Percentiles rank a stretch among this genome's conserved stretches.
Conservation (phyloP, 371 early-diverging fungal genomes). For the Lichtheimia ornata region DNA sequence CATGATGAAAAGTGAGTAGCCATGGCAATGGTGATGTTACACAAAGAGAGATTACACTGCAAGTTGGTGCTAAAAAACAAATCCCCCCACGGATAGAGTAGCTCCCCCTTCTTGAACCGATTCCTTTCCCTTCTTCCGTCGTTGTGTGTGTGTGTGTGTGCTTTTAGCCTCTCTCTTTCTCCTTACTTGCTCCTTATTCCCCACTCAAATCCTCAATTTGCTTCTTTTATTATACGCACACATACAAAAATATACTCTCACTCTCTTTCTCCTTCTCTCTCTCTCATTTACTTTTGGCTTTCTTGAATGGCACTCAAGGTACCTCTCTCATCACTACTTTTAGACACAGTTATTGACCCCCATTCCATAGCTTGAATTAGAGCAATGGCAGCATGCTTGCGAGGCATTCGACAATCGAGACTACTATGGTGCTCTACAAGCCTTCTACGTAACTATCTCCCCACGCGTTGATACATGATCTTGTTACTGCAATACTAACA, state of each 20-base stretch:
- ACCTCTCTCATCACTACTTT: constrained; percentile 1
- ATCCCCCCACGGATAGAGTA: no score
- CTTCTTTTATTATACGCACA: background rate
- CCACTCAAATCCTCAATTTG: background rate
- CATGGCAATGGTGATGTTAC: no score
- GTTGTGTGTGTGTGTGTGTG: background rate
- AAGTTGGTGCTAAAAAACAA: no score
- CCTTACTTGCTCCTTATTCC: constrained; percentile 2
- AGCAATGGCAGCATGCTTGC: constrained; percentile 54
- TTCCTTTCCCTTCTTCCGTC: constrained; percentile 5
- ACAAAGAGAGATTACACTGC: no score
- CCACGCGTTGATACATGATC: background rate
- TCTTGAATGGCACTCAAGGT: constrained; percentile 27
- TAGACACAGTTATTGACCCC: background rate
- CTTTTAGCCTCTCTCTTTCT: constrained; percentile 3
- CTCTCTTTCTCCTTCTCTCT: background rate
- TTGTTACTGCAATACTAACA: background rate
- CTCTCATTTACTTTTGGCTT: constrained; percentile 2
- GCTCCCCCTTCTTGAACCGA: background rate
- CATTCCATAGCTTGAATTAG: constrained; percentile 41
- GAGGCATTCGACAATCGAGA: constrained; percentile 44
- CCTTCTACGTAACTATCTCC: constrained; percentile 38
- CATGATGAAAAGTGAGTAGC: no score
- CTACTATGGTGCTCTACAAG: constrained; percentile 36
- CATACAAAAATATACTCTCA: background rate